A percentile compares a stretch with the other conserved stretches of the same genome.
Evolutionary conservation across 345 rosid genomes (phyloP).

Genomic region (Anacardium occidentale): DNA sequence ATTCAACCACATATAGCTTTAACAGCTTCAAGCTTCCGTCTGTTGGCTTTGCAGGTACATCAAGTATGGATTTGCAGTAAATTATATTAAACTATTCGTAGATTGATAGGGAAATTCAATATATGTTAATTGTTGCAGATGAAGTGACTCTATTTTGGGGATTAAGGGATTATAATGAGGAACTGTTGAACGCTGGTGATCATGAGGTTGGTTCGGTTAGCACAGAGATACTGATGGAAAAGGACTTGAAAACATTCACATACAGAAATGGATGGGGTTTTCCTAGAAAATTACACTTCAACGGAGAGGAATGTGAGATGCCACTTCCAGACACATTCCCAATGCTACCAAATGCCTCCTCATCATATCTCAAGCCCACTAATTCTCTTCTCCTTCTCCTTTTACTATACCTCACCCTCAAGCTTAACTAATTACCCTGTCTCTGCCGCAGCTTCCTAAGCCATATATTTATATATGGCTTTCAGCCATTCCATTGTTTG

Average conservation of each 20-base stretch:
- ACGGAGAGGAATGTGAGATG: conserved; percentile 54
- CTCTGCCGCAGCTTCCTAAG: too few relatives aligned
- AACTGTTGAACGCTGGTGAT: conserved; percentile 31
- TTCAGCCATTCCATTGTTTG: too few relatives aligned
- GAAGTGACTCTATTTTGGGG: conserved; percentile 63
- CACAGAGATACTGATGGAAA: conserved; percentile 45
- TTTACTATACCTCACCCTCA: conserved; percentile 6
- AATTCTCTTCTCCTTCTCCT: conserved; percentile 13
- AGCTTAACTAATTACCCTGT: too few relatives aligned
- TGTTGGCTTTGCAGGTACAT: conserved; percentile 40
- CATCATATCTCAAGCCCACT: conserved; percentile 11
- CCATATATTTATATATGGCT: too few relatives aligned
- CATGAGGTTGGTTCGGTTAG: conserved; percentile 36
- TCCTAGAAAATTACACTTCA: conserved; percentile 56
- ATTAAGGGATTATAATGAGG: conserved; percentile 34
- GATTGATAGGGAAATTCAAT: not conserved
- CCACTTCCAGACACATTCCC: conserved; percentile 56
- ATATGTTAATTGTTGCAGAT: conserved; percentile 36
- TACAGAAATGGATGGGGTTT: conserved; percentile 57
- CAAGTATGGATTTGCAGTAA: too few relatives aligned
- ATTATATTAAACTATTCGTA: too few relatives aligned
- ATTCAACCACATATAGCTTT: conserved; percentile 41
- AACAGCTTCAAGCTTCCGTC: conserved; percentile 48
- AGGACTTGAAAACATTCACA: conserved; percentile 42
- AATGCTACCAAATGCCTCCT: conserved; percentile 41